Conservation (phyloP, 2,329 filamentous ascomycete species). For the Zymoseptoria pseudotritici region DNA sequence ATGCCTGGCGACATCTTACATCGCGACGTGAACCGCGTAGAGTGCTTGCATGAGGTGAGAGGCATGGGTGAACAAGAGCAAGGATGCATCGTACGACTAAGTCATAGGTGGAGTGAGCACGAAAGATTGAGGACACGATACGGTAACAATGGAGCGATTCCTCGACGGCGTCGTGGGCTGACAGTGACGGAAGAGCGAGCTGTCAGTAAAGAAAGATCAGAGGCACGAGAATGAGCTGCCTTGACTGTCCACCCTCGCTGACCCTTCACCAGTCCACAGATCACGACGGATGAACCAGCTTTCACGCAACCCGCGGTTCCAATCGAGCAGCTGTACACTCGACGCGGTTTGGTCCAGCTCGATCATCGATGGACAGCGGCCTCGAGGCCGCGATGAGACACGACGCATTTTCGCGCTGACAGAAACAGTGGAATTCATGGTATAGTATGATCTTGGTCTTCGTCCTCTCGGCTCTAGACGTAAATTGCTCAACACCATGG, state of each 20-base stretch:
- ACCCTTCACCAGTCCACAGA: no score
- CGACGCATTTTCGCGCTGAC: background rate
- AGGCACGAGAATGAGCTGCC: no score
- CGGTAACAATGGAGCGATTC: background rate
- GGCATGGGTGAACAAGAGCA: background rate
- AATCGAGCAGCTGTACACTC: no score
- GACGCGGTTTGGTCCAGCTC: no score
- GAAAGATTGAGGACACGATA: background rate
- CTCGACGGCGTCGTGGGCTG: background rate
- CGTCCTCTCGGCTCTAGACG: conserved; percentile 3
- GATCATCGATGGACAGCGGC: no score
- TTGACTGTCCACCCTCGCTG: no score
- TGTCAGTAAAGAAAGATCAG: no score
- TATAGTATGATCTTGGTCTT: conserved; percentile 11
- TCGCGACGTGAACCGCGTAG: background rate
- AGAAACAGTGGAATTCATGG: conserved; percentile 10
- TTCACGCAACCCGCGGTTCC: no score
- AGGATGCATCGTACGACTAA: background rate
- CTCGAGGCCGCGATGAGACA: background rate
- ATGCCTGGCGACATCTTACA: background rate
- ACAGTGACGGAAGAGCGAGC: no score
- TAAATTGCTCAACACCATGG: conserved; percentile 3
- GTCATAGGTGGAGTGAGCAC: background rate
- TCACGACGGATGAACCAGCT: no score
- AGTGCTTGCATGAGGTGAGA: background rate